Evolutionary conservation across 2,329 filamentous ascomycete genomes (phyloP).

Genomic region (Talaromyces sp.): DNA sequence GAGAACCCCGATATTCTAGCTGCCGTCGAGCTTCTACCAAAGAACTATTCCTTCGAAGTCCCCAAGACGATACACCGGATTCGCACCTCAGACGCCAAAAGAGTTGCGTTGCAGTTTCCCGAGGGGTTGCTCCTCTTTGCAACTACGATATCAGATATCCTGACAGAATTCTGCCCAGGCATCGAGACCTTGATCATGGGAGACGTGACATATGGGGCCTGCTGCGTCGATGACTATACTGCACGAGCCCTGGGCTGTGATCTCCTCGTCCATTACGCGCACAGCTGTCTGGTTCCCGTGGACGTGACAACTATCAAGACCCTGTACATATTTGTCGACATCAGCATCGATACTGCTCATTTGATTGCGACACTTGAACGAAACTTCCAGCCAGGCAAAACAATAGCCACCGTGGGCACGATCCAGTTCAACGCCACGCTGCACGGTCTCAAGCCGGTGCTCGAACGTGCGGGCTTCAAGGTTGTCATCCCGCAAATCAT

Average conservation of each 20-base stretch:
- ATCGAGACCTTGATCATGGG: constrained; percentile 97
- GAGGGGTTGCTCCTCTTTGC: constrained; percentile 93
- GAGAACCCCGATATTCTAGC: constrained; percentile 80
- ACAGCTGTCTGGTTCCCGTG: constrained; percentile 92
- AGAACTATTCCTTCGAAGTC: constrained; percentile 98
- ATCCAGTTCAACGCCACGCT: constrained; percentile 99
- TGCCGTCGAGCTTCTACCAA: constrained; percentile 78
- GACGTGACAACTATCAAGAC: constrained; percentile 97
- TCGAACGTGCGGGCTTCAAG: constrained; percentile 79
- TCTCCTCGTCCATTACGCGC: constrained; percentile 90
- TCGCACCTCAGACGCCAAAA: constrained; percentile 69
- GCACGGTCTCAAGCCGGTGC: constrained; percentile 70
- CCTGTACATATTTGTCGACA: constrained; percentile 96
- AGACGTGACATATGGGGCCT: constrained; percentile 96
- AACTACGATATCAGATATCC: constrained; percentile 94
- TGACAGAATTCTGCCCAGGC: constrained; percentile 88
- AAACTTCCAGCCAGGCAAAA: constrained; percentile 81
- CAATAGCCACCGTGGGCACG: constrained; percentile 87
- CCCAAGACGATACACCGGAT: constrained; percentile 97
- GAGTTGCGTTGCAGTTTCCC: constrained; percentile 92
- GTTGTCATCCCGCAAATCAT: constrained; percentile 88
- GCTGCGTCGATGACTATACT: constrained; percentile 98
- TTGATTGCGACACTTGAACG: constrained; percentile 79
- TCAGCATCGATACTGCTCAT: constrained; percentile 87
- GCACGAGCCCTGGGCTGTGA: constrained; percentile 91